Evolutionary conservation across 179 eudicot genomes (phyloP).

Genomic region (Beta lomatogona): DNA sequence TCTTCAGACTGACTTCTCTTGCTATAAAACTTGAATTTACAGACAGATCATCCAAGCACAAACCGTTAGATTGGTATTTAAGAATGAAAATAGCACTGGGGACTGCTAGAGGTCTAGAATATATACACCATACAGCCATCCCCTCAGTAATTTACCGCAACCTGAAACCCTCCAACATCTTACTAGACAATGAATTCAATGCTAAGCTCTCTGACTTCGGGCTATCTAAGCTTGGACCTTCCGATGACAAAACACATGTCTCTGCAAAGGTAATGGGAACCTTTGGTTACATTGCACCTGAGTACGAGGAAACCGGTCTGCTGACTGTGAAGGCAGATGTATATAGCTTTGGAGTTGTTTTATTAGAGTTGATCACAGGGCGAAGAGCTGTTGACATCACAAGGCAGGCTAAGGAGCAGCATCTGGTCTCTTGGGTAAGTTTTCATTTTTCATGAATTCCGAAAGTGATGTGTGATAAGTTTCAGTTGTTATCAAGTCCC

Average conservation of each 20-base stretch:
- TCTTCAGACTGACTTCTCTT: neutral
- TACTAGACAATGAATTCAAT: conserved; percentile 51
- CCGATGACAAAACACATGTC: conserved; percentile 48
- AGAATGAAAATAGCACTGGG: conserved; percentile 66
- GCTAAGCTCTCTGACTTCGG: conserved; percentile 77
- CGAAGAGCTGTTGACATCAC: conserved; percentile 54
- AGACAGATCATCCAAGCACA: conserved; percentile 19
- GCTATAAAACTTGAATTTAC: neutral
- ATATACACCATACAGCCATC: conserved; percentile 55
- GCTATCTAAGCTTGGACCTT: conserved; percentile 60
- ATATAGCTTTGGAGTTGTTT: conserved; percentile 72
- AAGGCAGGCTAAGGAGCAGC: conserved; percentile 45
- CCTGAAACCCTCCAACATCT: conserved; percentile 60
- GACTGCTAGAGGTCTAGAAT: conserved; percentile 64
- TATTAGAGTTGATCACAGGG: conserved; percentile 68
- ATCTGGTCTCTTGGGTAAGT: conserved; percentile 64
- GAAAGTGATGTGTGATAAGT: no score
- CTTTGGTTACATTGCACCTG: conserved; percentile 67
- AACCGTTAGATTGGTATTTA: conserved; percentile 53
- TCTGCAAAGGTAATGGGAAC: conserved; percentile 59
- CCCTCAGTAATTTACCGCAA: conserved; percentile 72
- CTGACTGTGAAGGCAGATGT: conserved; percentile 64
- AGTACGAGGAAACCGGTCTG: conserved; percentile 59
- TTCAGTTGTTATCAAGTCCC: no score
- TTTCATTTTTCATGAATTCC: neutral